Evolutionary conservation across 2,329 filamentous ascomycete species (phyloP).

Genomic region (Fusarium zealandicum): DNA sequence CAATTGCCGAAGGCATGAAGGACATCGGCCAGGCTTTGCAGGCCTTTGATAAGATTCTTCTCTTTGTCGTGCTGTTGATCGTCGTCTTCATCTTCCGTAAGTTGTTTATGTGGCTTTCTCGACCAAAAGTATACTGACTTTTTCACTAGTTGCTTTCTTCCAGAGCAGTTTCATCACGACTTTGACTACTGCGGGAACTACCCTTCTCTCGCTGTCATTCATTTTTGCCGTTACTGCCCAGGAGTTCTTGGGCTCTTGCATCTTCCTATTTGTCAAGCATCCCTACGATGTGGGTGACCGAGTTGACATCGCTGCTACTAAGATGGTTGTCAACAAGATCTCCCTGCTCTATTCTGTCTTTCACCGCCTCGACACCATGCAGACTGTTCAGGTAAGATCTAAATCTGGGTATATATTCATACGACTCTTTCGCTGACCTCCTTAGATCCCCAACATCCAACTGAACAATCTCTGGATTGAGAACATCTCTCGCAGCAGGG

Average conservation of each 20-base stretch:
- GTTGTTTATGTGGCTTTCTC: conserved; percentile 29
- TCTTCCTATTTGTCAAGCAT: conserved; percentile 98
- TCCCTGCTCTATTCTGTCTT: conserved; percentile 94
- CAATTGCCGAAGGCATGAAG: conserved; percentile 92
- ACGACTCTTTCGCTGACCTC: neutral
- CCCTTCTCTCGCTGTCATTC: conserved; percentile 94
- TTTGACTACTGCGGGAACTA: conserved; percentile 87
- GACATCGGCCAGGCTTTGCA: conserved; percentile 95
- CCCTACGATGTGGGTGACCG: conserved; percentile 96
- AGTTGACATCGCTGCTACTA: conserved; percentile 76
- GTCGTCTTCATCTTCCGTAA: conserved; percentile 82
- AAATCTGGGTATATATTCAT: neutral
- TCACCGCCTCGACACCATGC: conserved; percentile 80
- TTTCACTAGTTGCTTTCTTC: conserved; percentile 76
- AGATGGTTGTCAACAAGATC: conserved; percentile 89
- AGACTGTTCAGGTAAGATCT: conserved; percentile 65
- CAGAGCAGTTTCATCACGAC: conserved; percentile 85
- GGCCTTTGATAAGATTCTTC: conserved; percentile 86
- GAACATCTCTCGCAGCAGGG: conserved; percentile 88
- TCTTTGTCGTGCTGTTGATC: conserved; percentile 81
- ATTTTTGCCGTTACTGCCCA: conserved; percentile 91
- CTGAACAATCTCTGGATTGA: conserved; percentile 95
- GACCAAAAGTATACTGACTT: conserved; percentile 13
- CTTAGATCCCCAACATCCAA: conserved; percentile 86
- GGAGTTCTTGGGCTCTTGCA: conserved; percentile 96